These are phyloP conservation scores for Ustilago trichophora DNA, from an alignment of 1,284 basidiomycete genomes.

Conservation along the genomic window DNA sequence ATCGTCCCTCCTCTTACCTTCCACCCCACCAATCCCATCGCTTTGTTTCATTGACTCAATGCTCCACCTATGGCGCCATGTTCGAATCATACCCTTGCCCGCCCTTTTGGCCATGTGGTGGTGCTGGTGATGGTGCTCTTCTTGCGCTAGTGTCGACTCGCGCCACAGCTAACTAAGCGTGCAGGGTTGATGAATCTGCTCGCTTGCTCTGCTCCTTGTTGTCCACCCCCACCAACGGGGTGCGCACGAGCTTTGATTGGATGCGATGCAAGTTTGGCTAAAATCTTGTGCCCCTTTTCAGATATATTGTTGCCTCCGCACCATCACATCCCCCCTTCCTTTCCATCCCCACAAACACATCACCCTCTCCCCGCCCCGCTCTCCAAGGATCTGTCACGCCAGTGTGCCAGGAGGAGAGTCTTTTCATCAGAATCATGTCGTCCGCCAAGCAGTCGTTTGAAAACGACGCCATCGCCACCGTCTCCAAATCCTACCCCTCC, in stretches of 20 bases:
- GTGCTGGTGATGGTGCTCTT: too few relatives aligned
- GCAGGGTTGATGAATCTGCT: too few relatives aligned
- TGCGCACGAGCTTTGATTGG: too few relatives aligned
- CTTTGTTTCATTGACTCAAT: neutral
- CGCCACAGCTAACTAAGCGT: too few relatives aligned
- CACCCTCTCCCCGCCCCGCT: neutral
- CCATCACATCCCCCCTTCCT: neutral
- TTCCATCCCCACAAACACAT: neutral
- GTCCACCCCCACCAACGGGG: too few relatives aligned
- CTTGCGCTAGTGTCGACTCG: too few relatives aligned
- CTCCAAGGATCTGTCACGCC: slow-evolving; percentile 28
- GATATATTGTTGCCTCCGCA: slow-evolving; percentile 4
- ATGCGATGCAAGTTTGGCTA: neutral
- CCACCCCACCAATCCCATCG: neutral
- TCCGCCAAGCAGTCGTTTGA: slow-evolving; percentile 34
- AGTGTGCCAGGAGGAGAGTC: slow-evolving; percentile 31
- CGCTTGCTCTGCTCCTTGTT: too few relatives aligned
- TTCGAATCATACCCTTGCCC: neutral
- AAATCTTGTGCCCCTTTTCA: neutral
- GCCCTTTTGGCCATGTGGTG: neutral
- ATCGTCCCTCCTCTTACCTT: neutral
- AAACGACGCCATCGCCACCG: slow-evolving; percentile 27
- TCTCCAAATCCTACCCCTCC: slow-evolving; percentile 30
- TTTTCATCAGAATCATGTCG: slow-evolving; percentile 13
- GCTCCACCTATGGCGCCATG: slow-evolving; percentile 3